These are phyloP conservation scores for Iris macrosiphon DNA, from an alignment of 106 monocot genomes.

Conservation along the genomic window DNA sequence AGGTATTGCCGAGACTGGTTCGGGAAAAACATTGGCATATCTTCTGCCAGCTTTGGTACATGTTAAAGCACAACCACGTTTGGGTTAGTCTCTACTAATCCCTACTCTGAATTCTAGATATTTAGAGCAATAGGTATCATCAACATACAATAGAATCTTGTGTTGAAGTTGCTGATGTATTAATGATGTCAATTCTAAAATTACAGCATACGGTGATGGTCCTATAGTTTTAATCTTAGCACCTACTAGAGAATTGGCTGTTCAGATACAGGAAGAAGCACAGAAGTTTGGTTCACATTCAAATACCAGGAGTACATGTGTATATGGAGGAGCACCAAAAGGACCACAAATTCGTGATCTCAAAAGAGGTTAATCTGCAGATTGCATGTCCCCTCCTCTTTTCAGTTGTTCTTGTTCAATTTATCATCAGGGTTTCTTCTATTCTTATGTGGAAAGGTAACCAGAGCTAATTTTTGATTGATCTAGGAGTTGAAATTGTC, in stretches of 20 bases:
- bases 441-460: neutral
- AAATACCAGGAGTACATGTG: slow-evolving; percentile 72
- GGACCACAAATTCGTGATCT: slow-evolving; percentile 96
- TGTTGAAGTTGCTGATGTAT: neutral
- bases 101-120: neutral
- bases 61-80: slow-evolving; percentile 80
- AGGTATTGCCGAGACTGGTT: slow-evolving; percentile 96
- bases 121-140: too few relatives aligned
- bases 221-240: slow-evolving; percentile 82
- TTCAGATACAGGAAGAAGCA: slow-evolving; percentile 97
- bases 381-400: neutral
- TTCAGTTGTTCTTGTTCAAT: neutral
- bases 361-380: slow-evolving; percentile 50
- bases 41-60: slow-evolving; percentile 86
- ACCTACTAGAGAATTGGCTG: slow-evolving; percentile 94
- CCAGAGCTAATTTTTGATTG: neutral
- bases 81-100: slow-evolving; percentile 48
- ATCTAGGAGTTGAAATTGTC: slow-evolving; percentile 89
- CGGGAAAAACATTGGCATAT: slow-evolving; percentile 95
- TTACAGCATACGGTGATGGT: slow-evolving; percentile 69
- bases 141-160: too few relatives aligned
- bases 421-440: neutral
- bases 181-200: slow-evolving; percentile 2
- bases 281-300: slow-evolving; percentile 75
- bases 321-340: slow-evolving; percentile 96